Evolutionary conservation across 139 green algal genomes (phyloP).

Genomic region (Picochlorum sp.): DNA sequence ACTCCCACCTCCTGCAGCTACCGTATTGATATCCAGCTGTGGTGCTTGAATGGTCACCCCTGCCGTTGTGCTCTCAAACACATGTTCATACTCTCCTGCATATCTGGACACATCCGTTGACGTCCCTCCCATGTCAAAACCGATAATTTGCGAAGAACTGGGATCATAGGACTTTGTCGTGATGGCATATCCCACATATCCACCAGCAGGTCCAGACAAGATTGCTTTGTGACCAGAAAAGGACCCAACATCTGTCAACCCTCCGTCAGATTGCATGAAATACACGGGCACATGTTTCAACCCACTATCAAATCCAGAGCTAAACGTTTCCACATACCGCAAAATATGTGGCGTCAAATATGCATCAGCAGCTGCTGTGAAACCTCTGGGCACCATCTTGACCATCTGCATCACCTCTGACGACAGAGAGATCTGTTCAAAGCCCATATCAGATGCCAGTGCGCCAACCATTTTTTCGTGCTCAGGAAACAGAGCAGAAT

Average conservation of each 20-base stretch:
- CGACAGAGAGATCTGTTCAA: constrained; percentile 69
- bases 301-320: constrained; percentile 73
- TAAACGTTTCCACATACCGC: constrained; percentile 68
- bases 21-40: constrained; percentile 98
- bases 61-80: constrained; percentile 89
- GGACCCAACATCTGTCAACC: constrained; percentile 52
- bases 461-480: constrained; percentile 24
- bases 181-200: constrained; percentile 81
- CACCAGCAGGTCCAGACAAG: constrained; percentile 84
- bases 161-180: constrained; percentile 60
- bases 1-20: constrained; percentile 87
- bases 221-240: constrained; percentile 92
- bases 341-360: constrained; percentile 92
- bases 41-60: constrained; percentile 78
- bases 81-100: constrained; percentile 77
- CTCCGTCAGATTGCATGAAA: constrained; percentile 75
- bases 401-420: constrained; percentile 89
- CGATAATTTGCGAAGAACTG: constrained; percentile 70
- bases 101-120: constrained; percentile 86
- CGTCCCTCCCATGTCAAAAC: constrained; percentile 97
- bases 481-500: constrained; percentile 76
- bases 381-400: constrained; percentile 91
- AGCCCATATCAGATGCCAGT: constrained; percentile 59
- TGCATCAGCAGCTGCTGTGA: constrained; percentile 90
- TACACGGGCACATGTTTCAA: constrained; percentile 56